These are phyloP conservation scores for Nyctanthes arbortristis DNA, from an alignment of 257 asterid species.

Conservation along the genomic window DNA sequence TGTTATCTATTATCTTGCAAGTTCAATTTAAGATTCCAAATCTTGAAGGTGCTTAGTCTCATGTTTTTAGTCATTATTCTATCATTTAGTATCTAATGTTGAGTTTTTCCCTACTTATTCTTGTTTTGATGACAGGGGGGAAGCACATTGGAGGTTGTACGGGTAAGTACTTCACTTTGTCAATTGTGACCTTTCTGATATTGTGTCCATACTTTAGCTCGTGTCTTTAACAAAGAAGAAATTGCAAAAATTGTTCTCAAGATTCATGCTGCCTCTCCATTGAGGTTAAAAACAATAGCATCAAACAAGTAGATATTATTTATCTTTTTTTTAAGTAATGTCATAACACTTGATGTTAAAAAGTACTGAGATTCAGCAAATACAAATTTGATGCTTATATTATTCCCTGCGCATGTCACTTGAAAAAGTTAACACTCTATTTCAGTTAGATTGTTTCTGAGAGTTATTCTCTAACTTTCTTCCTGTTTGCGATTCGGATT, in stretches of 20 bases:
- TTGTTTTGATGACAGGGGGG: constrained; percentile 54
- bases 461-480: background rate
- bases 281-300: background rate
- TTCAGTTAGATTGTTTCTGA: background rate
- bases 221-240: background rate
- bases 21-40: background rate
- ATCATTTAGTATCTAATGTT: background rate
- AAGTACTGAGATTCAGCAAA: background rate
- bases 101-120: constrained; percentile 17
- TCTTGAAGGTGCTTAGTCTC: constrained; percentile 3
- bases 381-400: background rate
- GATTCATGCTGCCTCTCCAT: background rate
- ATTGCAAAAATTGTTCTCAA: background rate
- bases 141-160: constrained; percentile 93
- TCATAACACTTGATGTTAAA: background rate
- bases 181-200: background rate
- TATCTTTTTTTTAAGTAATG: background rate
- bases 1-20: background rate
- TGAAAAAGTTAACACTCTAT: background rate
- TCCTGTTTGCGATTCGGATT: background rate
- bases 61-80: background rate
- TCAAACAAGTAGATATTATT: background rate
- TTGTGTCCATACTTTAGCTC: background rate
- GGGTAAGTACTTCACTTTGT: constrained; percentile 48
- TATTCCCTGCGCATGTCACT: background rate